phyloP scores from a whole-genome alignment of 176 grass and related monocot species.

The Triticum urartu region DNA sequence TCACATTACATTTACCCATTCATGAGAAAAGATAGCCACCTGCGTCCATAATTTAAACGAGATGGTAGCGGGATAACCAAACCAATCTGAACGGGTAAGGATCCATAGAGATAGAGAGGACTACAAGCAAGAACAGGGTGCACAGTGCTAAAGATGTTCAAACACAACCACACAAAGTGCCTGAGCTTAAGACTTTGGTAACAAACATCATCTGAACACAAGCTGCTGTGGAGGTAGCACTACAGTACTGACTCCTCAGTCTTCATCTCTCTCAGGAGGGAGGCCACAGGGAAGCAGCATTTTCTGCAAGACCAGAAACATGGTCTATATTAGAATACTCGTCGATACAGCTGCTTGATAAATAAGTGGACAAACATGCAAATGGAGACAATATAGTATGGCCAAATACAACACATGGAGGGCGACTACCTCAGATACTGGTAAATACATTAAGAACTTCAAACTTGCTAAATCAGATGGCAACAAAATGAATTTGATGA shows the following conservation, averaged over 20 bases:
- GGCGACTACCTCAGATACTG: not conserved
- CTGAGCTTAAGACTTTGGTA: not conserved
- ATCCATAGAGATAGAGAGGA: no score
- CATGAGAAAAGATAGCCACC: no score
- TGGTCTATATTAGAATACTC: not conserved
- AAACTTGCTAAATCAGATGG: not conserved
- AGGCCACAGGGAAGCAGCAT: slow-evolving; percentile 76
- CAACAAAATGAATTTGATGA: not conserved
- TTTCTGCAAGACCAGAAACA: slow-evolving; percentile 58
- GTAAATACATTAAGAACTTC: not conserved
- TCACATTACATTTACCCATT: not conserved
- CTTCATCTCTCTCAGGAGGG: slow-evolving; percentile 72
- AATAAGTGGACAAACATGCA: not conserved
- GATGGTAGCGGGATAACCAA: no score
- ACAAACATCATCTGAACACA: not conserved
- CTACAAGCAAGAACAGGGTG: no score
- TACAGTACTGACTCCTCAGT: slow-evolving; percentile 33
- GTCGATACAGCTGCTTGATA: not conserved
- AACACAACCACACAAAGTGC: not conserved
- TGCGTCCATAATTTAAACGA: no score
- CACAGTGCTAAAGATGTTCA: not conserved
- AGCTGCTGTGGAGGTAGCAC: not conserved
- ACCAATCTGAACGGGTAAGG: no score
- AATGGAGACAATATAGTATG: not conserved
- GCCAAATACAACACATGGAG: not conserved